Evolutionary conservation across 192 early-diverging fungal species (phyloP), one percentile per base, ranked within the genome.

Genomic region (Backusella westeae): DNA sequence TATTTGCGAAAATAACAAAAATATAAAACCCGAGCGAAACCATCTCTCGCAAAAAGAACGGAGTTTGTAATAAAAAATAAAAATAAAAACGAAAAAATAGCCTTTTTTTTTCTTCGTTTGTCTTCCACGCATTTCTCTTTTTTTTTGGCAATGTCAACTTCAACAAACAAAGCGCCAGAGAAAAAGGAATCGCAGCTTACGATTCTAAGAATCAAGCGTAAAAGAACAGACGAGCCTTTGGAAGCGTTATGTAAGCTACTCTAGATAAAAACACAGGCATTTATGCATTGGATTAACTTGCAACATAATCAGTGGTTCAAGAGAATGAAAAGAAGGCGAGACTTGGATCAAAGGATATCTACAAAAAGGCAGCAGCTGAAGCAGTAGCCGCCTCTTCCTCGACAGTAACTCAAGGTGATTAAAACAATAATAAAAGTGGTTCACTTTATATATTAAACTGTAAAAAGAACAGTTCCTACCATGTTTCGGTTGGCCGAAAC

Each of bases 131-230:
- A 49, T 4, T 49, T 49, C 44, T 72, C 23, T 23, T 23, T 26
- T 44, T 12, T 12, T 26, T 21, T 21, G 3, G 17, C 44, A 26
- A 56, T 56, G 53, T 56, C 53, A 56, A 56, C 2, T 26, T 56
- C 53, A 56, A 56, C 4, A 17, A 6, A 4, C 10, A 56, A 56
- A 56, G 21, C 34, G 32, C 14, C 46, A n/a, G 3, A 75, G 12
- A 69, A 29, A 19, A 72, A 42, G 6, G 78, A 77, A 10, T 49
- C 46, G 15, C 83, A 84, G 4, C 69, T 88, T 15, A 92, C 92
- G 9, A 89, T 94, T 41, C 80, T 94, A n/a, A 86, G 93, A 6
- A 89, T 94, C 75, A 94, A 94, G 79, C 89, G 93, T n/a, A 92
- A 90, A 73, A 88, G 93, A 38, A 85, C 79, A 67, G 91, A 92